Evolutionary conservation across 176 grass and related monocot genomes (phyloP), one percentile per base, ranked within the genome.

Genomic region (Puya raimondii): DNA sequence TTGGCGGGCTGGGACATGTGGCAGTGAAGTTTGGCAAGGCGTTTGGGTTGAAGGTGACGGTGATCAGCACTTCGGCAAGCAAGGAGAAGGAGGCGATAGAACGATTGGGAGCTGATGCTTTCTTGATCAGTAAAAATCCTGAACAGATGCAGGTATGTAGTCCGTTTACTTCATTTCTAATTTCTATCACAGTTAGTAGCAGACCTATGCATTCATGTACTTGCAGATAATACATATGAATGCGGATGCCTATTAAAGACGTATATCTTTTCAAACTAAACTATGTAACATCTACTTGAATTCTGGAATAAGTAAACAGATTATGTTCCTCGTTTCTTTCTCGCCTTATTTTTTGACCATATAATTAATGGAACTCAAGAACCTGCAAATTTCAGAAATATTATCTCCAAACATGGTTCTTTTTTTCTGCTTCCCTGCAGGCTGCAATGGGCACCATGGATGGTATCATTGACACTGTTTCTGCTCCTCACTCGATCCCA

Each of bases 1-100:
- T 91, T 6, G 88, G 88, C 1, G 88, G 88, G 1, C 84, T 91
- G 1, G 88, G 88, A 0, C 88, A 91, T 25, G 78, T 91, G 17
- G 84, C 88, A 6, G 88, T 91, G 9, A 91, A 79, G 84, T 84
- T 91, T 49, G 88, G 69, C 2, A 83, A 76, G 80, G 84, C 74
- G 10, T 81, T 91, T 42, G 88, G 88, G 61, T 74, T 78, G 70
- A 87, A 58, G 70, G 88, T 91, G 47, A 91, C 88, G 0, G 88
- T 87, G 70, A 78, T 91, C 63, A 87, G 84, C 71, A 75, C 72
- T 12, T 84, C 84, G 3, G 77, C 69, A 0, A 71, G 2, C 51
- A 91, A 91, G 74, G 65, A 70, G 63, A 33, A 81, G 53, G 88
- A 91, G 48, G 88, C 84, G 1, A 1, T 91, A 25, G 88, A 81